Base-by-base conservation (phyloP, 768 basidiomycete species). In the Pholiota conissans region DNA sequence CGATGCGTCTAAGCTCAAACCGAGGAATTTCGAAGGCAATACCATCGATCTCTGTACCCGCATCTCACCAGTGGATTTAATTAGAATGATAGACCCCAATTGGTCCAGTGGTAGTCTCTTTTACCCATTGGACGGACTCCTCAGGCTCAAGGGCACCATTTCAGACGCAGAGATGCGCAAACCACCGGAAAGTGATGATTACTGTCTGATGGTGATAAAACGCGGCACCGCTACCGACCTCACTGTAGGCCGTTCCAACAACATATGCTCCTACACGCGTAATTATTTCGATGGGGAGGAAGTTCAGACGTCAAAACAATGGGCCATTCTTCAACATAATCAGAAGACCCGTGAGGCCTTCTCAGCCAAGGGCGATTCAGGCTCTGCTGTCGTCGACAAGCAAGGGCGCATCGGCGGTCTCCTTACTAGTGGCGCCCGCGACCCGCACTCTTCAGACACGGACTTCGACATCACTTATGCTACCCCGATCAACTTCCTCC, bases 311-410 rank as follows among this genome's bases (percentile, higher is more conserved):
- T 70, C 75, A 4, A 71, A 63, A 50, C 74, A 75, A 62, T 61
- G 63, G 63, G 64, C 58, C 3, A 67, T 76, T 18, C 30, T 73
- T n/a, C 55, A 63, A 27, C 65, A 60, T 54, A 64, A 70, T 61
- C 50, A 39, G 46, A 64, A 69, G 53, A 69, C 71, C 7, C n/a
- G n/a, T n/a, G 68, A 66, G 1, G 27, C 64, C 29, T 78, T 79
- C 62, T 79, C 77, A 2, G 63, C 32, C 6, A 49, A 52, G 16
- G 74, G 78, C 3, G 77, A 78, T 61, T 78, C 75, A 7, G 76
- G 78, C 40, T 67, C 77, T 1, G 67, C 68, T 30, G 65, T 79
- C 57, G 67, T 64, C 29, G 72, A 73, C 58, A 65, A 64, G 52
- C 55, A 22, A 28, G 75, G 74, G 29, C 62, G 67, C 26, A 61